Evolutionary conservation across 2,329 filamentous ascomycete genomes (phyloP).

Genomic region (Cryphonectria nitschkei): DNA sequence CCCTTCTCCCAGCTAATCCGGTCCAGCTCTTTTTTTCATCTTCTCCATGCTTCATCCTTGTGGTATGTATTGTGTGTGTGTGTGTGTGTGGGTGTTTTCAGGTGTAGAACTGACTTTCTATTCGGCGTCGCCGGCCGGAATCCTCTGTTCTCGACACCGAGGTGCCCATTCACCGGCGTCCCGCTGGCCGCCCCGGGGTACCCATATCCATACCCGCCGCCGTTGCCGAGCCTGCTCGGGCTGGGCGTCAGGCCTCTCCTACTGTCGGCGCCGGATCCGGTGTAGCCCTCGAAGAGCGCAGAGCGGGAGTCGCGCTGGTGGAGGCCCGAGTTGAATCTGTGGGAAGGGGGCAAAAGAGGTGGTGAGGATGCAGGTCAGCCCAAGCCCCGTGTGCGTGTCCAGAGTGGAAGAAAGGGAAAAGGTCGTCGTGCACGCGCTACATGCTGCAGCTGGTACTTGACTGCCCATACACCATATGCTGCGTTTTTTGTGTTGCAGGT

Average conservation of each 20-base stretch:
- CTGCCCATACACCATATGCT: not conserved
- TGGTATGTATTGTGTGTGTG: not conserved
- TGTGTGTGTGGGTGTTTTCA: not conserved
- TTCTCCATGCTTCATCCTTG: not conserved
- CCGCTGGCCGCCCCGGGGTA: conserved; percentile 45
- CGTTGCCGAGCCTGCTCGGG: conserved; percentile 44
- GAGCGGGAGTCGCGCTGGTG: conserved; percentile 75
- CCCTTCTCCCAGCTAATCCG: not conserved
- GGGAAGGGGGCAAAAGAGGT: not conserved
- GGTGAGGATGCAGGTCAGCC: not conserved
- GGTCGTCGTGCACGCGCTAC: not conserved
- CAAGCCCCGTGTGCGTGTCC: not conserved
- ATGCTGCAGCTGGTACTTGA: not conserved
- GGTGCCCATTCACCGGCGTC: conserved; percentile 30
- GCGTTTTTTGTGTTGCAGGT: too few relatives aligned
- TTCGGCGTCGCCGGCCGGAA: conserved; percentile 75
- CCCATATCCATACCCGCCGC: conserved; percentile 62
- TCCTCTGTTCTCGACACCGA: conserved; percentile 42
- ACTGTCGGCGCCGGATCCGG: conserved; percentile 53
- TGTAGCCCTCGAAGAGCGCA: conserved; percentile 77
- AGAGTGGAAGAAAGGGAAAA: not conserved
- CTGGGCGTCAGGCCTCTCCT: conserved; percentile 49
- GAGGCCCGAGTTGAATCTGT: conserved; percentile 54
- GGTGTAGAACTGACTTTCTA: conserved; percentile 53
- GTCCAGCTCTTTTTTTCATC: not conserved